Base-by-base conservation (phyloP, 2,329 filamentous ascomycete genomes). In the Diaporthe helianthi region DNA sequence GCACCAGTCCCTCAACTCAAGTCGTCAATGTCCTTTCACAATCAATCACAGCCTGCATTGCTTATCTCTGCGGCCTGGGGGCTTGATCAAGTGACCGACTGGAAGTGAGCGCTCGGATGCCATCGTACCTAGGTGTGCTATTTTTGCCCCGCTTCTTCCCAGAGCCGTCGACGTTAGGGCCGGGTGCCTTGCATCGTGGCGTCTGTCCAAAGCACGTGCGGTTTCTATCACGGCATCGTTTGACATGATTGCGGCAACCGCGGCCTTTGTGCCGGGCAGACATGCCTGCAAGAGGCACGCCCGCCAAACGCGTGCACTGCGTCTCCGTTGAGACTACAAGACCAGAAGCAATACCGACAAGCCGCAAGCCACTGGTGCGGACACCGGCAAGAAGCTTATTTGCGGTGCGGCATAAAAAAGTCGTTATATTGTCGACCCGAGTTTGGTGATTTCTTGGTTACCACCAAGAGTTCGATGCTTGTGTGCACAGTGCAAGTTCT, bases 171-270 rank as follows among this genome's bases (percentile, higher is more conserved):
- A 47, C 29, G 44, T 8, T 63, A n/a, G 19, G 58, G 29, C 58
- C 58, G 58, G 58, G 58, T 63, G 58, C 58, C 58, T 63, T 63
- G 58, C 58, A 49, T 47, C 36, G 44, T 63, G 41, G 58, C 58
- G 58, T 36, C 31, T 19, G 58, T 63, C 58, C 26, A 33, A 63
- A n/a, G 65, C 36, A 49, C 49, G 54, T 68, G 47, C 46, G 46
- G 22, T 47, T 29, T 33, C 22, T 10, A 51, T 58, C 38, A 63
- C 54, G 31, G 44, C 58, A 36, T 49, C 44, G 1, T 49, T 63
- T 61, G 29, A 49, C 44, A 49, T 49, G 44, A 63, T 36, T 24
- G 44, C 58, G 58, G 44, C n/a, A 61, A 31, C 55, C 29, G 47
- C 26, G 41, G 41, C 19, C 26, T 22, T 61, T 12, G 26, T 61